A percentile compares a stretch with the other conserved stretches of the same genome.
phyloP scores from a whole-genome alignment of 108 stramenopile genomes.

The Asterionellopsis glacialis region DNA sequence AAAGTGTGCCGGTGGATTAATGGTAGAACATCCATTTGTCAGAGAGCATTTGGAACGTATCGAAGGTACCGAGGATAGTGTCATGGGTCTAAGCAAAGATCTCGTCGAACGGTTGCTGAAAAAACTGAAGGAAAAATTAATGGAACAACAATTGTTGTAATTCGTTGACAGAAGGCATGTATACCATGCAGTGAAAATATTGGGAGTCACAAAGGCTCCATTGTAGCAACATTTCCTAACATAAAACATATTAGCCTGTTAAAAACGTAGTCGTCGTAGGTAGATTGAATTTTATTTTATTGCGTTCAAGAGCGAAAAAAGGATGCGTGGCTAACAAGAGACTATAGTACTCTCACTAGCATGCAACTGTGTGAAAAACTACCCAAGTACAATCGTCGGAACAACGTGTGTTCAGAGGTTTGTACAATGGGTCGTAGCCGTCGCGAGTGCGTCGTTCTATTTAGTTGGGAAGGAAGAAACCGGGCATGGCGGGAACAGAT shows the following conservation, averaged over 20 bases:
- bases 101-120: slow-evolving; percentile 40
- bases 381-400: too few relatives aligned
- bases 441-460: too few relatives aligned
- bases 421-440: too few relatives aligned
- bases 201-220: background rate
- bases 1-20: slow-evolving; percentile 77
- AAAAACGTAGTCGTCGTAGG: background rate
- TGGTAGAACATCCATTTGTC: slow-evolving; percentile 83
- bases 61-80: slow-evolving; percentile 82
- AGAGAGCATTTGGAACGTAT: slow-evolving; percentile 56
- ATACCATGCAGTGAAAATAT: background rate
- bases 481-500: slow-evolving; percentile 67
- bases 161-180: background rate
- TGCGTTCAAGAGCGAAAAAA: background rate
- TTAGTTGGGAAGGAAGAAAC: too few relatives aligned
- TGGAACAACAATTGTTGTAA: background rate
- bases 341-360: too few relatives aligned
- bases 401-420: too few relatives aligned
- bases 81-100: slow-evolving; percentile 80
- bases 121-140: slow-evolving; percentile 40
- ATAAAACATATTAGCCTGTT: background rate
- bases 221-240: background rate
- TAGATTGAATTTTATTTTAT: background rate
- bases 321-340: background rate
- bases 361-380: too few relatives aligned